Evolutionary conservation across 192 early-diverging fungal species (phyloP), one percentile per base, ranked within the genome.

Genomic region (Coemansia furcata): DNA sequence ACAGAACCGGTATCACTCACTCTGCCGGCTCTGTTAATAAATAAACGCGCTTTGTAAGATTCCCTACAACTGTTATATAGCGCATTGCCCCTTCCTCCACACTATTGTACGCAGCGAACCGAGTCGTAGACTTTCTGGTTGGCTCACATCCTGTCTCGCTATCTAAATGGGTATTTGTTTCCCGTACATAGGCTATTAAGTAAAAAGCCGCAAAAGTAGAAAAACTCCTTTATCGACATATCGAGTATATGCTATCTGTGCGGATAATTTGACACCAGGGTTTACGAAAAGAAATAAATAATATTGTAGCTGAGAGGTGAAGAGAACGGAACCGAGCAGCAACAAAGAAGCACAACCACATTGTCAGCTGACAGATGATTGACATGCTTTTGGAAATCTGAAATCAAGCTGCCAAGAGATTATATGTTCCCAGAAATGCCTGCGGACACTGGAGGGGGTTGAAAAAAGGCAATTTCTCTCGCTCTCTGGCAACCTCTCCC

Each of bases 191-290:
- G 35, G 6, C 54, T 17, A n/a, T 30, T n/a, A 17, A 57, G 19
- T 35, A 57, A 6, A 35, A 33, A 57, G 2, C 33, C 15, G 30
- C 54, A 57, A 4, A 57, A 30, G 30, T 57, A 57, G 32, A 57
- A 57, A 14, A 57, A n/a, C 1, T 57, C 54, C 32, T 57, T 57
- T 57, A 57, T 57, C 17, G 54, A 57, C 54, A 57, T 57, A 6
- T 15, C 32, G 7, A 15, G 17, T 3, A 35, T 3, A n/a, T 57
- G 29, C 15, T 8, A 17, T 32, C 15, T 57, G 26, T 1, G 30
- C 26, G 29, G 29, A 49, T 21, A 21, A 21, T 2, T 7, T 21
- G 21, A 21, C 21, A 21, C 46, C 19, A 49, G 8, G 46, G 19
- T 23, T 19, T 49, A 49, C 11, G 2, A 21, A 21, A 49, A 40